Conservation (phyloP, 805 yeast species). For the Ogataea saltuana region DNA sequence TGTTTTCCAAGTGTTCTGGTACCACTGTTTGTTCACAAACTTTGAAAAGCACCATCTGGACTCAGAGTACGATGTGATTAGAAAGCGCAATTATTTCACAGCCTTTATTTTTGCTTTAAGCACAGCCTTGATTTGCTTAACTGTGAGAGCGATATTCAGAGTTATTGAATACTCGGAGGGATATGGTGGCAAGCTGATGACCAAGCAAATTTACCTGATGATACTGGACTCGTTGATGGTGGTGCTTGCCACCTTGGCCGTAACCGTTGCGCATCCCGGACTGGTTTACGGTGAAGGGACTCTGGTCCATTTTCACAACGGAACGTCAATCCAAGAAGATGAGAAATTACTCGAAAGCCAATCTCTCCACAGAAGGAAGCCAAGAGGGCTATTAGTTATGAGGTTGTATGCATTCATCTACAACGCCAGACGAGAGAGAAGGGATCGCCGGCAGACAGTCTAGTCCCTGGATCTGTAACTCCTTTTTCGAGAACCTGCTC, state of each 20-base stretch:
- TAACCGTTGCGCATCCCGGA: constrained; percentile 66
- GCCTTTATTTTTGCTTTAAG: constrained; percentile 47
- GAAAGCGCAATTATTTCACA: constrained; percentile 39
- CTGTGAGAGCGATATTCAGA: constrained; percentile 69
- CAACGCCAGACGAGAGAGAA: no score
- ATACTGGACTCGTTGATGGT: constrained; percentile 65
- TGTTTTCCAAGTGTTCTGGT: constrained; percentile 52
- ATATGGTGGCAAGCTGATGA: constrained; percentile 67
- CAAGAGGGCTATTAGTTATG: background rate
- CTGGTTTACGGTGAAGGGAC: constrained; percentile 42
- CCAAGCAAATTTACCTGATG: constrained; percentile 58
- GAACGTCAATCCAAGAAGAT: no score
- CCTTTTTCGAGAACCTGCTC: no score
- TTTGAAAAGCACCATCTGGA: constrained; percentile 26
- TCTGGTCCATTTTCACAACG: no score
- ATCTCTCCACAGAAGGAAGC: no score
- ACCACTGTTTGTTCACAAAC: constrained; percentile 48
- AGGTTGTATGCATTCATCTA: no score
- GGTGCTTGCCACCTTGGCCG: constrained; percentile 44
- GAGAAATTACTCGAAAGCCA: no score
- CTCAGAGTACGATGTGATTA: constrained; percentile 35
- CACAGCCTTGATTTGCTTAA: constrained; percentile 51
- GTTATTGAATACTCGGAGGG: constrained; percentile 71
- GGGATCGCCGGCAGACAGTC: no score
- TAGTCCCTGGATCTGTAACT: no score